Evolutionary conservation across 2,329 filamentous ascomycete genomes (phyloP).

Genomic region (Colletotrichum lindemuthianum): DNA sequence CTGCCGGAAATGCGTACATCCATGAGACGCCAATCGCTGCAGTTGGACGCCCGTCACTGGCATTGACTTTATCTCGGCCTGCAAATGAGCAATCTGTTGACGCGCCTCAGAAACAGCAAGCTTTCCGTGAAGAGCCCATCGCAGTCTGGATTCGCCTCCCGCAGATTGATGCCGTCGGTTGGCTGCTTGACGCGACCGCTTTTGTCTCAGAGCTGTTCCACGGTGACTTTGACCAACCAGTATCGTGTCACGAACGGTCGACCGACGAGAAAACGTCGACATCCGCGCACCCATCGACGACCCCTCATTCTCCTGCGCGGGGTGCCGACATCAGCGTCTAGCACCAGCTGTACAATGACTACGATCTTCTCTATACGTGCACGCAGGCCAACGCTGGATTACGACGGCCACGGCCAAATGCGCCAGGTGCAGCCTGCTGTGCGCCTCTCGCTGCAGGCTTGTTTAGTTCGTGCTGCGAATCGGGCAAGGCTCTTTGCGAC

Average conservation of each 20-base stretch:
- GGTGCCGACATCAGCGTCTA: background rate
- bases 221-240: slow-evolving; percentile 2
- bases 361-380: no score
- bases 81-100: background rate
- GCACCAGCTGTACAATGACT: no score
- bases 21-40: slow-evolving; percentile 25
- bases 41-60: slow-evolving; percentile 4
- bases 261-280: slow-evolving; percentile 16
- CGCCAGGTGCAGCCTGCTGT: slow-evolving; percentile 5
- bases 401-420: background rate
- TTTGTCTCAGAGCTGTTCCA: slow-evolving; percentile 18
- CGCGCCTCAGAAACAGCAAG: no score
- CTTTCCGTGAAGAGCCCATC: no score
- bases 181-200: slow-evolving; percentile 20
- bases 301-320: slow-evolving; percentile 7
- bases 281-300: slow-evolving; percentile 21
- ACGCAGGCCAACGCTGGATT: background rate
- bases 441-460: slow-evolving; percentile 4
- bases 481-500: slow-evolving; percentile 3
- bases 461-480: background rate
- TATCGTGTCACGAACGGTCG: background rate
- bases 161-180: slow-evolving; percentile 8
- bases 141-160: no score
- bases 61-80: background rate
- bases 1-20: slow-evolving; percentile 14